Evolutionary conservation across 2,329 filamentous ascomycete genomes (phyloP).

Genomic region (Fusarium sp.): DNA sequence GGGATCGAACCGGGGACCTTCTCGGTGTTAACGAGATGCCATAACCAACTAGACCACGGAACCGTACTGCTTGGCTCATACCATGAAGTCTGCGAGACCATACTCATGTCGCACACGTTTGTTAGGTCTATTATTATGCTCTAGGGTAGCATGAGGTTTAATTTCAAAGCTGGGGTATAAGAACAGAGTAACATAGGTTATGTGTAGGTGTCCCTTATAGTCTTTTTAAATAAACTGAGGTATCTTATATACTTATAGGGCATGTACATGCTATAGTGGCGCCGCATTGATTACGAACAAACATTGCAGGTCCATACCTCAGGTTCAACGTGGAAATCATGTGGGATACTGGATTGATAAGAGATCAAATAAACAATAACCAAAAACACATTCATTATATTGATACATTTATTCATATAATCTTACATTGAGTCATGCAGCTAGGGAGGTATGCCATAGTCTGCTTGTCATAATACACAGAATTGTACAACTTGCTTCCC

Average conservation of each 20-base stretch:
- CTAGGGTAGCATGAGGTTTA: not conserved
- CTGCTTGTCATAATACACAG: constrained; percentile 24
- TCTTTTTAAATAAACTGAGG: rapidly evolving
- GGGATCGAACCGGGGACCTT: constrained; percentile 54
- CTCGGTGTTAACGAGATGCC: constrained; percentile 55
- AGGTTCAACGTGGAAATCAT: rapidly evolving
- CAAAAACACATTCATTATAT: not conserved
- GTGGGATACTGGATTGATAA: too few relatives aligned
- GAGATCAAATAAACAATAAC: not conserved
- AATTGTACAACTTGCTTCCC: constrained; percentile 28
- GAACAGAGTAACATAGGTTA: not conserved
- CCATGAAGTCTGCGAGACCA: rapidly evolving
- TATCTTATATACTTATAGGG: not conserved
- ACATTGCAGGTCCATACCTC: rapidly evolving
- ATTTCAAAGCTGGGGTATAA: not conserved
- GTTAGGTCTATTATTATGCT: not conserved
- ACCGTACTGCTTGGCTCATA: not conserved
- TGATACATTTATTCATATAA: not conserved
- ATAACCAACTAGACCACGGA: constrained; percentile 55
- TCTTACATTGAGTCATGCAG: not conserved
- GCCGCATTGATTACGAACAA: not conserved
- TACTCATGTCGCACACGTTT: rapidly evolving
- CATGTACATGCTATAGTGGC: rapidly evolving
- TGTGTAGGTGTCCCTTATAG: not conserved
- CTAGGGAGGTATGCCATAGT: not conserved